Evolutionary conservation across 2,329 filamentous ascomycete genomes (phyloP).

Genomic region (Ophiostoma tasmaniense): DNA sequence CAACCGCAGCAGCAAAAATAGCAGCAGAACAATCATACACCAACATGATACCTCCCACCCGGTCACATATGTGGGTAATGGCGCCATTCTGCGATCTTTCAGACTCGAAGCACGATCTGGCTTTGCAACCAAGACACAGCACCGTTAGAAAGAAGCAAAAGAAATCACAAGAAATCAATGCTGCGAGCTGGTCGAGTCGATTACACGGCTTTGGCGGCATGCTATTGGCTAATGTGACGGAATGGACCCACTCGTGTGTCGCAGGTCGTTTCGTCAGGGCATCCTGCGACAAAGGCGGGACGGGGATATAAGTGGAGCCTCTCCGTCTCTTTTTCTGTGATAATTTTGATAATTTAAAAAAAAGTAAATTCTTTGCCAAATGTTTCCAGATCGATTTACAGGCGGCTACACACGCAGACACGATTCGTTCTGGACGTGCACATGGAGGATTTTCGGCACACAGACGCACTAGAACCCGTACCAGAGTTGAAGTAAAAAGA

Average conservation of each 20-base stretch:
- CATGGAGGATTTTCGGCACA: neutral
- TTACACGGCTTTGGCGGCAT: neutral
- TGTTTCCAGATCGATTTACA: neutral
- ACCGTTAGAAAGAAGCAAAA: neutral
- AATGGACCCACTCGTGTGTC: slow-evolving; percentile 22
- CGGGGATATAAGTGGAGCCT: neutral
- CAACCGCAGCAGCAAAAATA: neutral
- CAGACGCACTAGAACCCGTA: neutral
- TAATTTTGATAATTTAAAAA: neutral
- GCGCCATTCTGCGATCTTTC: slow-evolving; percentile 25
- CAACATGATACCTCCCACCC: neutral
- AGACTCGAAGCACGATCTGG: neutral
- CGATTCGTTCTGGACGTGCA: neutral
- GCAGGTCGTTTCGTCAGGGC: slow-evolving; percentile 33
- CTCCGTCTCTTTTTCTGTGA: neutral
- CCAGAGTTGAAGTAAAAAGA: neutral
- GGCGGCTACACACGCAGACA: neutral
- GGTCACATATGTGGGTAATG: slow-evolving; percentile 28
- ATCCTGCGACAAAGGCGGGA: slow-evolving; percentile 26
- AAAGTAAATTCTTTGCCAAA: no score
- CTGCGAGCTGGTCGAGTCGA: neutral
- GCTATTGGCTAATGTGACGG: neutral
- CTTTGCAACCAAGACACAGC: neutral
- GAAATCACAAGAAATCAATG: neutral
- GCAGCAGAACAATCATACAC: neutral